These are phyloP conservation scores for Phaeophleospora eucalypticola DNA, from an alignment of 2,329 filamentous ascomycete genomes.

Conservation along the genomic window DNA sequence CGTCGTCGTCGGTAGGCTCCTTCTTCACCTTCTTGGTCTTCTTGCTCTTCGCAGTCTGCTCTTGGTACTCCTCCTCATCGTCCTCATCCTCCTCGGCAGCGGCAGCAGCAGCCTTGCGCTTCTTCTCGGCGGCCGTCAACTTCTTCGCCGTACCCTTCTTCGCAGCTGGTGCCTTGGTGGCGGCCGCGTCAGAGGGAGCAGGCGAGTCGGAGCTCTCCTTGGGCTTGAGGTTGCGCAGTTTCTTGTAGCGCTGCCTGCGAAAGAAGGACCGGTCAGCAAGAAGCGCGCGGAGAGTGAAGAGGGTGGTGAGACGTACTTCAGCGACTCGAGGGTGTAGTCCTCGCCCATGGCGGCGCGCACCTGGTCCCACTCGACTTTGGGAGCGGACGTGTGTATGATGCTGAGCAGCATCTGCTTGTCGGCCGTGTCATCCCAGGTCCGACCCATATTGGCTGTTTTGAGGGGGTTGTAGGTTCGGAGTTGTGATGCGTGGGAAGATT, in stretches of 20 bases:
- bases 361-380: slow-evolving; percentile 3
- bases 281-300: background rate
- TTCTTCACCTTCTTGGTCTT: background rate
- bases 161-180: background rate
- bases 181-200: no score
- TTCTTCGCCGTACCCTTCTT: slow-evolving; percentile 7
- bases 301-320: slow-evolving; percentile 2
- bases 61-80: background rate
- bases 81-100: background rate
- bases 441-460: background rate
- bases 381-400: slow-evolving; percentile 6
- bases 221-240: slow-evolving; percentile 2
- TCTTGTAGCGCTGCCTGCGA: slow-evolving; percentile 2
- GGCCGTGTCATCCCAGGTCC: slow-evolving; percentile 9
- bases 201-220: background rate
- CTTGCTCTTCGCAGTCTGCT: slow-evolving; percentile 2
- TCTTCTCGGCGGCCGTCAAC: no score
- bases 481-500: background rate
- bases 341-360: slow-evolving; percentile 5
- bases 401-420: slow-evolving; percentile 9
- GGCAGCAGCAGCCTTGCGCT: slow-evolving; percentile 4
- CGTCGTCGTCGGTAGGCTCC: slow-evolving; percentile 1
- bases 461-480: slow-evolving; percentile 2
- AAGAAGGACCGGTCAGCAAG: background rate
- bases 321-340: slow-evolving; percentile 3